Evolutionary conservation across 352 stramenopile species (phyloP), one percentile per base, ranked within the genome.

Genomic region (Pythium periplocum): DNA sequence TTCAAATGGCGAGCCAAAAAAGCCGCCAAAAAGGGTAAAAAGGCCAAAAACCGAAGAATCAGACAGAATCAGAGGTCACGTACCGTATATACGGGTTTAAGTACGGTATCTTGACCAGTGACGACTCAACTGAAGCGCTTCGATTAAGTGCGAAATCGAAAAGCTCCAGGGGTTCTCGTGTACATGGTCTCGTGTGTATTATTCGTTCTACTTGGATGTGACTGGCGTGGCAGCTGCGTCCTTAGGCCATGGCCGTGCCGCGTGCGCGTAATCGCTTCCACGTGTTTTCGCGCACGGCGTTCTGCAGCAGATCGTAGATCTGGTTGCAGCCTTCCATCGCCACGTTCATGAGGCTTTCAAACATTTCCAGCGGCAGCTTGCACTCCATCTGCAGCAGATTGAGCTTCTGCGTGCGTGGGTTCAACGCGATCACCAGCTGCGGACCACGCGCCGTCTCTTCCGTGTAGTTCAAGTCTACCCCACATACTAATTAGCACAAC

Each of bases 301-400:
- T 90, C 61, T 95, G 78, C 42, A 93, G 57, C 49, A 93, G 55
- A 45, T 93, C 83, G 68, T 89, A 88, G 58, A 95, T 86, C 61
- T 93, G 77, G 63, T 85, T 81, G 59, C 81, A 90, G 36, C 81
- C 85, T 17, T 90, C 76, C 50, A 87, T 87, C 17, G 83, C 79
- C 36, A 84, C 71, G 36, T 76, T 61, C 77, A 97, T 89, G 55
- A 94, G 77, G 33, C 70, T 83, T 62, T 96, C 85, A 55, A 96
- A 93, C 31, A 93, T 83, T 53, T 95, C 87, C 7, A 95, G 66
- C 42, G 84, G 81, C 51, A 96, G 66, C 48, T 95, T 95, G 62
- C 84, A 91, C 69, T 96, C 88, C 84, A 96, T 95, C 60, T 96
- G 85, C 50, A 96, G 61, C 61, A 96, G 39, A 35, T 87, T 92